Conservation (phyloP, 257 asterid species). For the Nemophila menziesii region DNA sequence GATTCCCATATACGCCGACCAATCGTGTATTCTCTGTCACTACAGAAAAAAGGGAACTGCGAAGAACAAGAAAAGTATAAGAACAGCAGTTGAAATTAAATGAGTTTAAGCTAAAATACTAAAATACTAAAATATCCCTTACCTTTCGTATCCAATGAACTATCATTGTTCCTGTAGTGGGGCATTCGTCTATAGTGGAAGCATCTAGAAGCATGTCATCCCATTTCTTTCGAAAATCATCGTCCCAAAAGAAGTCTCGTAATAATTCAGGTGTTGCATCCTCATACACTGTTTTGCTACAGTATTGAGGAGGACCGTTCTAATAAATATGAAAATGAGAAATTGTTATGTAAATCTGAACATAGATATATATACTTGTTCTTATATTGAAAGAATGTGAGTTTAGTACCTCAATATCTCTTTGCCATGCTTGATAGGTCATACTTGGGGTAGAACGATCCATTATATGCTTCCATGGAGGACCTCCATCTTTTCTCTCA, state of each 20-base stretch:
- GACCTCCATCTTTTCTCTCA: constrained; percentile 83
- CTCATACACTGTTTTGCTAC: constrained; percentile 87
- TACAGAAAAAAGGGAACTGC: constrained; percentile 98
- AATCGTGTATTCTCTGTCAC: constrained; percentile 79
- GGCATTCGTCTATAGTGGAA: constrained; percentile 61
- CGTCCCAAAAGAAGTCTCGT: constrained; percentile 96
- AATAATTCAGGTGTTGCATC: constrained; percentile 81
- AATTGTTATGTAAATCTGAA: not conserved
- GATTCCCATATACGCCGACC: constrained; percentile 97
- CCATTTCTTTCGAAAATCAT: constrained; percentile 79
- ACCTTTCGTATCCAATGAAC: constrained; percentile 95
- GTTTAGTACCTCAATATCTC: constrained; percentile 59
- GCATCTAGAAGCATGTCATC: constrained; percentile 81
- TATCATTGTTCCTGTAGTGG: constrained; percentile 63
- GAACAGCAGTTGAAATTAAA: constrained; percentile 2
- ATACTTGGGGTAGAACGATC: constrained; percentile 57
- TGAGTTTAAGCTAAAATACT: constrained; percentile 1
- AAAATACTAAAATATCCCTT: constrained; percentile 5
- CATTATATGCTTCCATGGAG: constrained; percentile 85
- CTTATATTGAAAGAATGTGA: not conserved
- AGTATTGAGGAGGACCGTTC: constrained; percentile 86
- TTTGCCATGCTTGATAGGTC: constrained; percentile 94
- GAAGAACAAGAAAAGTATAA: constrained; percentile 9
- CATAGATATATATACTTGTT: not conserved
- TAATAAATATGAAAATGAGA: constrained; percentile 13